Base-by-base conservation (phyloP, 106 monocot species). In the Apostasia shenzhenica region DNA sequence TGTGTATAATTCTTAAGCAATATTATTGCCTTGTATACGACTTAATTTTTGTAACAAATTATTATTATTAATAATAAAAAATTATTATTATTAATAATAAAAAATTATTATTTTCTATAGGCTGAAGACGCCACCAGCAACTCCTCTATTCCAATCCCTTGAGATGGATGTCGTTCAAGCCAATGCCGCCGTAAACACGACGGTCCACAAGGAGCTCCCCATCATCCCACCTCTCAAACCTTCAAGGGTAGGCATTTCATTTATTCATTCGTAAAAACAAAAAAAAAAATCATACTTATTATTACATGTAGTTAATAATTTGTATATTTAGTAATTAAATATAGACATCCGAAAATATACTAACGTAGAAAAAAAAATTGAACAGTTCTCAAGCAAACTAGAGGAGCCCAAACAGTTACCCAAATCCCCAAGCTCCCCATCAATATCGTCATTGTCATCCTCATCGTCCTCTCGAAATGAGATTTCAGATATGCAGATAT, bases 61-160 rank as follows among this genome's bases (percentile, higher is more conserved):
- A 59, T 39, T 39, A 8, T 59, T 59, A 37, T n/a, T 39, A 8
- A 6, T 39, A 59, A 7, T 59, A 13, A 40, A 8, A 59, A 2
- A 40, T 41, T 8, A 55, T 44, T 14, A n/a, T 59, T 47, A 37
- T 4, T 14, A n/a, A n/a, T n/a, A n/a, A n/a, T n/a, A 5, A 46
- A 46, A 12, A 8, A 8, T 58, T 44, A 0, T 11, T 12, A 8
- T 57, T 44, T 12, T 38, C 14, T 66, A 13, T 68, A 84, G 84
- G 84, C 71, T 84, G 6, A 84, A 84, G 63, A 84, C 84, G 57
- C 84, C 84, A 11, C 84, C 84, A 10, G 80, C 80, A 44, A 84
- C 84, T 1, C 84, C 84, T 7, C 50, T 84, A 14, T 84, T 84
- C 53, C 84, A 80, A 37, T 84, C 84, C 2, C 80, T 84, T 59